Base-by-base conservation (phyloP, 176 grass and related monocot species). In the Triticum timopheevii region DNA sequence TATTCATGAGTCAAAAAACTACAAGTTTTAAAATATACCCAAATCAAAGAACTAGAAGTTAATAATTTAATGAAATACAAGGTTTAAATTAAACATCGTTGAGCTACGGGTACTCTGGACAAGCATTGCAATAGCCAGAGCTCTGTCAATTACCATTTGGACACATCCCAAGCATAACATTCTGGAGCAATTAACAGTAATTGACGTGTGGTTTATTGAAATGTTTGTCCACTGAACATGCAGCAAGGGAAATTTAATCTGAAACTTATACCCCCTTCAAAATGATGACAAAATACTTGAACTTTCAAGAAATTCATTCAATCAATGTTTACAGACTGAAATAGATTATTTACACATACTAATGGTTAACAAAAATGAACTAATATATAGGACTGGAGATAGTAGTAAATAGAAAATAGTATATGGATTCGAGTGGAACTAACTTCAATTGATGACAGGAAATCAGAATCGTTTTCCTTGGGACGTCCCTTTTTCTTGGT, bases 381-480 rank as follows among this genome's bases (percentile, higher is more conserved):
- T 69, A 82, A 23, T 73, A 79, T 80, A 30, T 66, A 74, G 11
- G 35, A 30, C 69, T 76, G 52, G 47, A 40, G 6, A 82, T 61
- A 61, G 23, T 80, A 63, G 71, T 5, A 76, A 83, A 86, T 69
- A 84, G 61, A 80, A 69, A 63, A 84, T 9, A 36, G 33, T 20
- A 73, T 35, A 74, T 72, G 64, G 8, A 70, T 73, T 77, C n/a
- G 64, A 85, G 64, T 69, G 44, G 76, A 72, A 82, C 89, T 83
- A 68, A 98, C 96, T 81, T 98, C 96, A 81, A 98, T 95, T 76
- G 96, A 95, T 22, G 96, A 98, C 65, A 98, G 73, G 86, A 94
- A 98, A 91, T 98, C 96, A 47, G 89, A 91, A 88, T 95, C 93
- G 31, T 92, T 93, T 76, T 93, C 91, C 92, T 98, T 95, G 36